These are phyloP conservation scores for Tanacetum coccineum DNA, from an alignment of 129 eudicot genomes.

Conservation along the genomic window DNA sequence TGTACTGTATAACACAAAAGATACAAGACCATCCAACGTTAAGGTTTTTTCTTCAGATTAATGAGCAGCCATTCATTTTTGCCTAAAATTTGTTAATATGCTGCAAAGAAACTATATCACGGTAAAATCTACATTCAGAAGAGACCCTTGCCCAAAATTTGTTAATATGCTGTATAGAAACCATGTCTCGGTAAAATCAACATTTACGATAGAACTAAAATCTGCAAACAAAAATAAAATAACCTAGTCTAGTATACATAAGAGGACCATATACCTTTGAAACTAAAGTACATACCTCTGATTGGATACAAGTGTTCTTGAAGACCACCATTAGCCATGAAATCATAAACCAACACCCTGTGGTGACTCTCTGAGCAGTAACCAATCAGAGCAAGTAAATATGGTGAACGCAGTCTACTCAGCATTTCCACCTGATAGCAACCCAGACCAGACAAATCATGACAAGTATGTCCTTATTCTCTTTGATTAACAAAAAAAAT, in stretches of 20 bases:
- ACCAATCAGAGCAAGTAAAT: conserved; percentile 77
- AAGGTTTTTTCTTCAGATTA: no score
- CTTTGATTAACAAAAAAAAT: neutral
- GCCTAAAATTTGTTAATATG: no score
- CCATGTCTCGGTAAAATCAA: no score
- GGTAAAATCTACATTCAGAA: no score
- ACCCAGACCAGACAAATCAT: neutral
- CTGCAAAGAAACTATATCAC: no score
- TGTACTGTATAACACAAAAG: no score
- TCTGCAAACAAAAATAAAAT: no score
- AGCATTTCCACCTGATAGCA: conserved; percentile 70
- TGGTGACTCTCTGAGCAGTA: conserved; percentile 77
- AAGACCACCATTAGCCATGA: conserved; percentile 96
- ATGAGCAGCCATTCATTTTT: no score
- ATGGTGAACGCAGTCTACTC: conserved; percentile 70
- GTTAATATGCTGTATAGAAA: no score
- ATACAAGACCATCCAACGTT: no score
- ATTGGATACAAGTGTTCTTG: conserved; percentile 86
- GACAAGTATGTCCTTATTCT: neutral
- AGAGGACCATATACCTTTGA: neutral
- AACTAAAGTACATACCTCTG: conserved; percentile 39
- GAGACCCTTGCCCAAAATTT: no score
- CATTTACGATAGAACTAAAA: no score
- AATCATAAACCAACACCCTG: conserved; percentile 80
- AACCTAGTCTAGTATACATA: neutral